These are phyloP conservation scores for Monoraphidium neglectum DNA, from an alignment of 139 green algal genomes.

Conservation along the genomic window DNA sequence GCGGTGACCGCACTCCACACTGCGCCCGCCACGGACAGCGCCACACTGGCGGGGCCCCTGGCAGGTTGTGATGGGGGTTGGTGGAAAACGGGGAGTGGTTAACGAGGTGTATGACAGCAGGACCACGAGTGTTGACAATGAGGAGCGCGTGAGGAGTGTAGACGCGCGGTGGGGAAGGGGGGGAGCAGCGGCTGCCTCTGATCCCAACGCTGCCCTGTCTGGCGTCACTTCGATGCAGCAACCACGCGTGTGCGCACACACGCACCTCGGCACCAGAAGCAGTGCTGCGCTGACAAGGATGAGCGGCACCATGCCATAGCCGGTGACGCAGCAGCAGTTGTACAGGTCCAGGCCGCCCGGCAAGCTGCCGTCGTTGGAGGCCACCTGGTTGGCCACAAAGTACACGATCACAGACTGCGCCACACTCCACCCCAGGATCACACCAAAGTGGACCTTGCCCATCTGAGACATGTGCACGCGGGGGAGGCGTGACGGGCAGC, in stretches of 20 bases:
- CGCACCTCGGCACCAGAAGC: slow-evolving; percentile 78
- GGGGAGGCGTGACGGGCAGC: background rate
- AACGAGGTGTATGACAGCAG: too few relatives aligned
- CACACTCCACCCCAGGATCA: slow-evolving; percentile 93
- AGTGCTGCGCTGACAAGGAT: slow-evolving; percentile 63
- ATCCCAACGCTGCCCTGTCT: too few relatives aligned
- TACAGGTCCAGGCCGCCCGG: slow-evolving; percentile 80
- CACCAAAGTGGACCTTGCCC: slow-evolving; percentile 93
- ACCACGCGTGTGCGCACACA: too few relatives aligned
- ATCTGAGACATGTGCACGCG: slow-evolving; percentile 49
- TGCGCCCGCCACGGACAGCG: slow-evolving; percentile 54
- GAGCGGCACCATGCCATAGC: slow-evolving; percentile 90
- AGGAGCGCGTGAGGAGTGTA: too few relatives aligned
- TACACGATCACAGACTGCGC: slow-evolving; percentile 80
- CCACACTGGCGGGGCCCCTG: slow-evolving; percentile 20
- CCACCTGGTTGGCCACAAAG: slow-evolving; percentile 64
- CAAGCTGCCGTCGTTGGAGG: slow-evolving; percentile 35
- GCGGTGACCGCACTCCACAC: slow-evolving; percentile 74
- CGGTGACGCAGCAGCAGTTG: slow-evolving; percentile 83
- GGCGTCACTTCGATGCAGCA: too few relatives aligned
- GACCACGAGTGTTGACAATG: too few relatives aligned
- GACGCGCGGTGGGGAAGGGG: too few relatives aligned
- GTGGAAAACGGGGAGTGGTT: too few relatives aligned
- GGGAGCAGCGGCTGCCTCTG: too few relatives aligned
- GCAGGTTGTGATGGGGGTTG: too few relatives aligned